phyloP scores from a whole-genome alignment of 2,329 filamentous ascomycete species.

The Fusarium annulatum region DNA sequence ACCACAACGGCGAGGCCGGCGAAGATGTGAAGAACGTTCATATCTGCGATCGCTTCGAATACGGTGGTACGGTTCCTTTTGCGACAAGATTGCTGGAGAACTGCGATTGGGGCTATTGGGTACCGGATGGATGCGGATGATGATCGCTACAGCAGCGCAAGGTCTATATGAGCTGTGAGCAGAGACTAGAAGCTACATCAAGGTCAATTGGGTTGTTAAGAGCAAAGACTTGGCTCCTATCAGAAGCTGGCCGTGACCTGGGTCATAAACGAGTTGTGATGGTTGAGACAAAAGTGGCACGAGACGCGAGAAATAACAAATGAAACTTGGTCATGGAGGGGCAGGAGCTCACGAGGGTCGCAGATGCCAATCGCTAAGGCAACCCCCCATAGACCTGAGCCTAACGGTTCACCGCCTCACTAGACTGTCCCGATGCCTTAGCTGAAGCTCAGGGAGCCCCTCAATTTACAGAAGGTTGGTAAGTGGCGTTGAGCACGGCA shows the following conservation, averaged over 20 bases:
- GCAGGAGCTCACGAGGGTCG: conserved; percentile 27
- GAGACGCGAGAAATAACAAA: conserved; percentile 21
- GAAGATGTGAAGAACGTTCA: conserved; percentile 42
- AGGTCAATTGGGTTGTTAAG: conserved; percentile 1
- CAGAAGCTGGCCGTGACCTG: neutral
- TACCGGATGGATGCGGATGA: neutral
- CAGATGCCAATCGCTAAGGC: conserved; percentile 33
- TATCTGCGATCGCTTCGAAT: conserved; percentile 12
- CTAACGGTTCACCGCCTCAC: conserved; percentile 28
- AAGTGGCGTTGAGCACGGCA: conserved; percentile 10
- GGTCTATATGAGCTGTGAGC: neutral
- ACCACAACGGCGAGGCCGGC: conserved; percentile 51
- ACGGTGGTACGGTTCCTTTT: neutral
- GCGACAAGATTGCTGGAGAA: neutral
- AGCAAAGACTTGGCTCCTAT: neutral
- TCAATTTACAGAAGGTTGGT: conserved; percentile 17
- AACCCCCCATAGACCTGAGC: conserved; percentile 22
- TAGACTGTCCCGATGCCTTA: conserved; percentile 3
- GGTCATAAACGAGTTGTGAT: conserved; percentile 9
- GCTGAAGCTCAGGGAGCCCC: conserved; percentile 6
- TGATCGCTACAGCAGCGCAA: conserved; percentile 4
- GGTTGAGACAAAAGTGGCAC: conserved; percentile 23
- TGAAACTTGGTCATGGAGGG: conserved; percentile 30
- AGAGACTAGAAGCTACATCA: neutral
- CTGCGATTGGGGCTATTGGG: neutral